Evolutionary conservation across 257 asterid genomes (phyloP).

Genomic region (Anisodus tanguticus): DNA sequence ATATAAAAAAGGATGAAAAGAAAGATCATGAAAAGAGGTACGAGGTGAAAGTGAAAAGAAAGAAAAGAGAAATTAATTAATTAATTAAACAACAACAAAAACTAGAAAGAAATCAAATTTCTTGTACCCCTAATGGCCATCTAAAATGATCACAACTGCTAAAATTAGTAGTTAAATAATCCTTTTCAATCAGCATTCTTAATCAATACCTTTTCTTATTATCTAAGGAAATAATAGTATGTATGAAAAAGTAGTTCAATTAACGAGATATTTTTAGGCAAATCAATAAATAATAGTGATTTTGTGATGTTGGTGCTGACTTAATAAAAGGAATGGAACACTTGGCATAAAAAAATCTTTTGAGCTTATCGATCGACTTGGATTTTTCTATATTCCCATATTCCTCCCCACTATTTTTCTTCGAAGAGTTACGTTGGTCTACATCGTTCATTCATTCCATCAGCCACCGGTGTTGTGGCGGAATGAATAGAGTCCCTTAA

Average conservation of each 20-base stretch:
- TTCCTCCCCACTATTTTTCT: background rate
- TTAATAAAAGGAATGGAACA: constrained; percentile 19
- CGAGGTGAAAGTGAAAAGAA: constrained; percentile 31
- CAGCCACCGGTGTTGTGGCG: too few relatives aligned
- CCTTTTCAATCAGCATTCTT: background rate
- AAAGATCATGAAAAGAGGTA: constrained; percentile 21
- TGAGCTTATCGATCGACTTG: constrained; percentile 22
- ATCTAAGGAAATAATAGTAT: background rate
- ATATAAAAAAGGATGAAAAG: background rate
- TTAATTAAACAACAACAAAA: background rate
- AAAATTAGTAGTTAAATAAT: background rate
- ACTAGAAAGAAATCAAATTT: background rate
- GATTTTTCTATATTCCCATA: background rate
- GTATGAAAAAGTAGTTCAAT: background rate
- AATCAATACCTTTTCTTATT: background rate
- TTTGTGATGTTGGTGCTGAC: background rate
- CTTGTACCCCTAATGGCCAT: background rate
- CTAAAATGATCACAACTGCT: background rate
- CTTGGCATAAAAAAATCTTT: constrained; percentile 22
- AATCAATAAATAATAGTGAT: background rate
- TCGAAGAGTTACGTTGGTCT: background rate
- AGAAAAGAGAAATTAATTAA: background rate
- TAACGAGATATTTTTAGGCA: background rate
- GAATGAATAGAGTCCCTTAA: too few relatives aligned
- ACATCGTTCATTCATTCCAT: background rate